These are phyloP conservation scores for Selenicereus undatus DNA, from an alignment of 148 eudicot genomes.

Conservation along the genomic window DNA sequence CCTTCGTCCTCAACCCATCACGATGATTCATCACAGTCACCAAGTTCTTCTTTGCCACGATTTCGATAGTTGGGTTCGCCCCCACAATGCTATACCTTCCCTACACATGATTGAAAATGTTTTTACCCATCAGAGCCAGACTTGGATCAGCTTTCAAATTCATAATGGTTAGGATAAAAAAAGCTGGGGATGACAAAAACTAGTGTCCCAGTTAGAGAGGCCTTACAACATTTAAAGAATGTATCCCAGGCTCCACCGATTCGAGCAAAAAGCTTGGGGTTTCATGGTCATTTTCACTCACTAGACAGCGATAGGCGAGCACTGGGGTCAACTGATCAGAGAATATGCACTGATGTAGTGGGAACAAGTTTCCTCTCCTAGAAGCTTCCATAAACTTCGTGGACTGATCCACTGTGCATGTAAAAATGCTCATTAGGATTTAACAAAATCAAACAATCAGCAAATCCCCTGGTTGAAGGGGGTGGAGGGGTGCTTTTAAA, in stretches of 20 bases:
- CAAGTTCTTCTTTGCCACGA: slow-evolving; percentile 61
- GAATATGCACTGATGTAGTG: slow-evolving; percentile 55
- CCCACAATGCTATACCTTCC: slow-evolving; percentile 88
- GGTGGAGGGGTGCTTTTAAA: background rate
- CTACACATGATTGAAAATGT: slow-evolving; percentile 22
- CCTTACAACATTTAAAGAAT: slow-evolving; percentile 49
- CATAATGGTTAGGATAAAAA: background rate
- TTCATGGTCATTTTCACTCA: slow-evolving; percentile 60
- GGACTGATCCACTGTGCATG: slow-evolving; percentile 21
- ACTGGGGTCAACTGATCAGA: slow-evolving; percentile 77
- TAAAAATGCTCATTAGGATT: background rate
- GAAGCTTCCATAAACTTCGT: slow-evolving; percentile 49
- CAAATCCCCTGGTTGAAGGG: background rate
- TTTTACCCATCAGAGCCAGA: too few species aligned
- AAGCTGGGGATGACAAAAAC: background rate
- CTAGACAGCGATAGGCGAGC: slow-evolving; percentile 78
- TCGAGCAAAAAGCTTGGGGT: slow-evolving; percentile 74
- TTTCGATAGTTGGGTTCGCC: slow-evolving; percentile 77
- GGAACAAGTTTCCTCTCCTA: slow-evolving; percentile 50
- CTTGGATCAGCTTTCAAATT: background rate
- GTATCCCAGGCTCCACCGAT: slow-evolving; percentile 55
- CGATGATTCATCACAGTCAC: slow-evolving; percentile 65
- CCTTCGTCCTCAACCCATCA: slow-evolving; percentile 44
- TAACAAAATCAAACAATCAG: background rate
- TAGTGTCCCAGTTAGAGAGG: background rate